Base-by-base conservation (phyloP, 192 early-diverging fungal species). In the Helicostylum pulchrum region DNA sequence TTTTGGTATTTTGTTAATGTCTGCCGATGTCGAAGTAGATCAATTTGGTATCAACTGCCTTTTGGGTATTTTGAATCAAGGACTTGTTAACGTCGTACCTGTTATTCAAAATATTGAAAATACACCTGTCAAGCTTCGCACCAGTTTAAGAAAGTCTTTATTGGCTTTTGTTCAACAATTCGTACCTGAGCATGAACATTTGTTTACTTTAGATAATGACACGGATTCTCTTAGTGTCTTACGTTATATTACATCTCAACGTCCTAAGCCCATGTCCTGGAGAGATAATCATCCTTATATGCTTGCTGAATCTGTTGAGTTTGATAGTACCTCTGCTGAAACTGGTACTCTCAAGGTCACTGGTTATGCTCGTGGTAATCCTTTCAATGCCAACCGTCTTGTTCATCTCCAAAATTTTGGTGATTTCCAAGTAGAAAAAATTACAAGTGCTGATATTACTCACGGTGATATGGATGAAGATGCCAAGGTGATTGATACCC, bases 331-430 rank as follows among this genome's bases (percentile, higher is more conserved):
- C 6, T 82, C 83, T 59, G 64, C 69, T 59, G 66, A 77, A 30
- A 50, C 70, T 4, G 92, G 92, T 12, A 82, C 80, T 4, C 70
- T 99, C 64, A 82, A 77, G 23, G 82, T 99, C 11, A 94, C 90
- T 15, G 97, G 95, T 6, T 93, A 88, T 64, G 78, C 94, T 44
- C 80, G 97, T 47, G 95, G 97, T 3, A 81, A 79, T 23, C 84
- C 85, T 30, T 84, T 99, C 51, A 90, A 89, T 34, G 95, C 95
- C 57, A 96, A 97, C 70, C 87, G 94, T 1, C 80, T 97, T 34
- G 77, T 99, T 3, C 94, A 97, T 75, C 79, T 99, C 43, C 94
- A 93, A 43, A 88, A 90, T 60, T 92, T 83, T 82, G 96, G 96
- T 39, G 95, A 99, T 72, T 99, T 89, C 78, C 96, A 99, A 77